Base-by-base conservation (phyloP, 306 rosid genomes). In the Vigna radiata region DNA sequence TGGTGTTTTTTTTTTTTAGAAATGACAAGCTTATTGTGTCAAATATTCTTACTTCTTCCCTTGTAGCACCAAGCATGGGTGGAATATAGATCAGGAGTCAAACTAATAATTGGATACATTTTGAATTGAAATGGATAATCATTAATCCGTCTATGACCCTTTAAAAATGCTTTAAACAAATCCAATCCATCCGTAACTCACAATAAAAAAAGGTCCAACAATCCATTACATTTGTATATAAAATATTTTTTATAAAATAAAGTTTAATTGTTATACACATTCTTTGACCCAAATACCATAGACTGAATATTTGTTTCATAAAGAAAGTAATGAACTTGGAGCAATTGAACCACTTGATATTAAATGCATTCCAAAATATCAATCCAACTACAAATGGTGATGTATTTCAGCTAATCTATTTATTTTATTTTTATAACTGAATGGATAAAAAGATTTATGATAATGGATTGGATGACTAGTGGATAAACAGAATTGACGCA, bases 1-100 rank as follows among this genome's bases (percentile, higher is more conserved):
- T 60, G 41, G 66, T 56, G 33, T 9, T 27, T 16, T 81, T 75
- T 23, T 21, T 37, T 67, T 19, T 56, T n/a, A 60, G 55, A 75
- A 12, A 68, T 50, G 49, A 33, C 39, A 33, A 56, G 72, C 67
- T 68, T 48, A 29, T 8, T 75, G 16, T 68, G 67, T 37, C 62
- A 4, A 44, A n/a, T 31, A 0, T 12, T 73, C 61, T 81, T 56
- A 16, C 53, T 74, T 58, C 16, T 19, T 79, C 52, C 18, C 9
- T 23, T 4, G 2, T 15, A 14, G 9, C 46, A 33, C 27, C 11
- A 56, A 60, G 48, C 73, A 48, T 11, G 12, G 41, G 2, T 73
- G 13, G 61, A 44, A 29, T 29, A 18, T 65, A 73, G 43, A 29
- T 29, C 14, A 59, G 65, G 18, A 25, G 39, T 27, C 39, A 59